These are phyloP conservation scores for Saksenaea vasiformis DNA, from an alignment of 371 early-diverging fungal species.

Conservation along the genomic window DNA sequence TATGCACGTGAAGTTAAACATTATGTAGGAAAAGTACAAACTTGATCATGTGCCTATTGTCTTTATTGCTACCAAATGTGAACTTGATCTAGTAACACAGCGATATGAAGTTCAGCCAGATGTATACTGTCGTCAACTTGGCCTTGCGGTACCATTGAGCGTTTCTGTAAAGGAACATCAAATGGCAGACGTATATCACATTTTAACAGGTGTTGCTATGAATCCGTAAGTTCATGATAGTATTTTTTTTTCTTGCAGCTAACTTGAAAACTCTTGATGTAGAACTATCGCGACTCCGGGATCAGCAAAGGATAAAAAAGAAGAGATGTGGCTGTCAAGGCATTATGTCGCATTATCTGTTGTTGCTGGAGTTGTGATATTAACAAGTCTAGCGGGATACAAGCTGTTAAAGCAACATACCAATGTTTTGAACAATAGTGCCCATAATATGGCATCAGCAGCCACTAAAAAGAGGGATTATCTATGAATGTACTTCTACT, in stretches of 20 bases:
- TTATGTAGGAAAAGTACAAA: slow-evolving; percentile 72
- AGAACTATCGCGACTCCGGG: slow-evolving; percentile 51
- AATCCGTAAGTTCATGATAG: slow-evolving; percentile 65
- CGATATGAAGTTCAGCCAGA: slow-evolving; percentile 87
- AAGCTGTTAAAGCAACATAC: slow-evolving; percentile 45
- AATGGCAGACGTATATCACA: slow-evolving; percentile 86
- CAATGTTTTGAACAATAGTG: slow-evolving; percentile 8
- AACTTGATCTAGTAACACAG: slow-evolving; percentile 85
- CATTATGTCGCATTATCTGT: slow-evolving; percentile 42
- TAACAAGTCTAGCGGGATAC: slow-evolving; percentile 45
- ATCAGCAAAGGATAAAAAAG: slow-evolving; percentile 36
- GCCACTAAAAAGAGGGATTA: slow-evolving; percentile 24
- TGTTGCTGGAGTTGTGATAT: slow-evolving; percentile 41
- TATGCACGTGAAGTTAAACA: neutral
- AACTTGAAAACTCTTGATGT: neutral
- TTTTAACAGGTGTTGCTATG: slow-evolving; percentile 84
- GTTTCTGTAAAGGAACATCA: slow-evolving; percentile 85
- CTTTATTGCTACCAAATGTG: slow-evolving; percentile 94
- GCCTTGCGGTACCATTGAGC: slow-evolving; percentile 84
- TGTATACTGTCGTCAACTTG: slow-evolving; percentile 85
- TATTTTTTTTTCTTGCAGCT: neutral
- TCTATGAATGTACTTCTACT: slow-evolving; percentile 19
- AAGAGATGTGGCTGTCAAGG: slow-evolving; percentile 40
- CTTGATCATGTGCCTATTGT: slow-evolving; percentile 84
- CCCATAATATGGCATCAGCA: slow-evolving; percentile 21